These are phyloP conservation scores for Phytophthora cactorum DNA, from an alignment of 352 stramenopile genomes.

Conservation along the genomic window DNA sequence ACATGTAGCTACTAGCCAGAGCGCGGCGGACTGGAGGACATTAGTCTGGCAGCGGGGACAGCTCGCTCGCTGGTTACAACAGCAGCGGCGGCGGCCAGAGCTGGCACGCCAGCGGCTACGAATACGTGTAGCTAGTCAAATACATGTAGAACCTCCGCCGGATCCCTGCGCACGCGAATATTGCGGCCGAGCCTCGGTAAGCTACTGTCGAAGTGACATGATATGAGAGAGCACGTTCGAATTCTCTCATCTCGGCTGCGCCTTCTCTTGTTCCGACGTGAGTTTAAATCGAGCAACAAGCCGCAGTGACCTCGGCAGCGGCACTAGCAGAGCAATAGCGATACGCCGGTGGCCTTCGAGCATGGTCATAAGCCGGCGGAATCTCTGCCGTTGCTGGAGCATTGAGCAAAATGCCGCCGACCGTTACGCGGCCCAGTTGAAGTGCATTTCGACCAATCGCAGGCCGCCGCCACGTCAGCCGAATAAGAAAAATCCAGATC, in stretches of 20 bases:
- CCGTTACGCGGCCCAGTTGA: constrained; percentile 30
- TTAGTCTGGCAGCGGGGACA: background rate
- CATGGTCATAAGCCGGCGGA: background rate
- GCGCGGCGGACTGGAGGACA: background rate
- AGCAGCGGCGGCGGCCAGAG: background rate
- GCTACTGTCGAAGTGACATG: constrained; percentile 18
- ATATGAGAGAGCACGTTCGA: constrained; percentile 19
- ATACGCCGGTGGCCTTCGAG: background rate
- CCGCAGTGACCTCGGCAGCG: background rate
- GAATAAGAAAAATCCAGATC: constrained; percentile 41
- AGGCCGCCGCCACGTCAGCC: constrained; percentile 26
- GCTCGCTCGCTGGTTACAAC: background rate
- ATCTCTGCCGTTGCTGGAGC: constrained; percentile 11
- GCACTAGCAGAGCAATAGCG: background rate
- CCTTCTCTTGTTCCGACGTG: constrained; percentile 20
- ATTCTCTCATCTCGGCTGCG: constrained; percentile 18
- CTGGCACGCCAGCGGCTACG: background rate
- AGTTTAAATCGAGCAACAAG: constrained; percentile 20
- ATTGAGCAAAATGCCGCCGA: background rate
- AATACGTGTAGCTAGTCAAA: background rate
- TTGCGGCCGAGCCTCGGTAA: background rate
- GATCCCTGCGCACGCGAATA: no score
- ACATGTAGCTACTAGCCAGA: constrained; percentile 2
- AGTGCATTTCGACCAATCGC: constrained; percentile 33
- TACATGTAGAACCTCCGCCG: no score